These are phyloP conservation scores for Blastocladiella britannica DNA, from an alignment of 192 early-diverging fungal species.

Conservation along the genomic window DNA sequence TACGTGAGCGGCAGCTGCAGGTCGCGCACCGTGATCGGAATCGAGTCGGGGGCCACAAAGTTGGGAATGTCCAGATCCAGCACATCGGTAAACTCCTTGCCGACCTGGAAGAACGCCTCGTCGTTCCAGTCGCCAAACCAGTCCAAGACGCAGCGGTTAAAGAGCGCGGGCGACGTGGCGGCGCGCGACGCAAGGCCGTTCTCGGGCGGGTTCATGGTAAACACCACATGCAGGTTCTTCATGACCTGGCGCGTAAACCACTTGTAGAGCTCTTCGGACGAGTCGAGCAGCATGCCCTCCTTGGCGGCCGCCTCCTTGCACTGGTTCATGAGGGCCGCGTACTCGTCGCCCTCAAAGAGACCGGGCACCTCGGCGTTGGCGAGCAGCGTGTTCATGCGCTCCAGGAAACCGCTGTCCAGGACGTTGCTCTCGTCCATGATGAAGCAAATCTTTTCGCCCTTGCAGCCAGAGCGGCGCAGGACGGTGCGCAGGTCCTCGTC, in stretches of 20 bases:
- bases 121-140: conserved; percentile 99
- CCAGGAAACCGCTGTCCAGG: conserved; percentile 86
- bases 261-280: conserved; percentile 83
- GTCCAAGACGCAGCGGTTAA: conserved; percentile 99
- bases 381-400: conserved; percentile 98
- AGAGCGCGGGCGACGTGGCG: conserved; percentile 94
- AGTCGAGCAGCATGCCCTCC: conserved; percentile 84
- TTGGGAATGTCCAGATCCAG: conserved; percentile 62
- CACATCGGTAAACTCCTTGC: conserved; percentile 76
- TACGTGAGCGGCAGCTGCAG: conserved; percentile 48
- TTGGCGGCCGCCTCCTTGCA: conserved; percentile 85
- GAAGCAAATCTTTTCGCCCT: conserved; percentile 95
- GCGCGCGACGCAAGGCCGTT: conserved; percentile 75
- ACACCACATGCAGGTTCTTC: conserved; percentile 94
- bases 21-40: conserved; percentile 54
- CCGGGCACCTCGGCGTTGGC: conserved; percentile 98
- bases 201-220: conserved; percentile 99
- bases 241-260: conserved; percentile 96
- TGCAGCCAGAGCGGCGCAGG: conserved; percentile 75
- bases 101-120: conserved; percentile 96
- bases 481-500: conserved; percentile 90
- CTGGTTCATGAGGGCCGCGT: conserved; percentile 71
- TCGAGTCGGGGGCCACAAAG: conserved; percentile 44
- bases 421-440: conserved; percentile 98
- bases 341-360: conserved; percentile 97